Evolutionary conservation across 768 basidiomycete genomes (phyloP).

Genomic region (Kwoniella dendrophila): DNA sequence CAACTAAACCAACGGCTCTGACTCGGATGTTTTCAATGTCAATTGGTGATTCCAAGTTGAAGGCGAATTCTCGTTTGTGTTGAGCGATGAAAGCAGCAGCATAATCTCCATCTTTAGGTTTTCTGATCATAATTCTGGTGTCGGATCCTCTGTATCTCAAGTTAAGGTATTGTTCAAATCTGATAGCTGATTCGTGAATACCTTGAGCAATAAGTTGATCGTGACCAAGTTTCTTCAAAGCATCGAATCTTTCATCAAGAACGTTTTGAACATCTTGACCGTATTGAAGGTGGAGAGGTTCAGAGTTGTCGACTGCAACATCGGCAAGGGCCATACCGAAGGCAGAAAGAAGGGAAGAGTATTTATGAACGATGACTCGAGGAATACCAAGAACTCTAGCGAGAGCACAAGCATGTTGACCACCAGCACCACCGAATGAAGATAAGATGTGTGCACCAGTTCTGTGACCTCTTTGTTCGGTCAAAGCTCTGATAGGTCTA

Average conservation of each 20-base stretch:
- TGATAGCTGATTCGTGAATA: slow-evolving; percentile 26
- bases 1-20: slow-evolving; percentile 13
- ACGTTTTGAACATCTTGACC: not conserved
- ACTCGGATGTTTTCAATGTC: slow-evolving; percentile 43
- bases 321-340: slow-evolving; percentile 57
- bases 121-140: slow-evolving; percentile 79
- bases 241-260: slow-evolving; percentile 3
- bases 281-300: slow-evolving; percentile 24
- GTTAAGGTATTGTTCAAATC: slow-evolving; percentile 36
- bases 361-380: slow-evolving; percentile 21
- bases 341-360: slow-evolving; percentile 43
- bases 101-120: slow-evolving; percentile 68
- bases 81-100: slow-evolving; percentile 66
- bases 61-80: slow-evolving; percentile 42
- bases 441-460: slow-evolving; percentile 67
- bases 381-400: slow-evolving; percentile 33
- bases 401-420: slow-evolving; percentile 50
- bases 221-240: slow-evolving; percentile 1
- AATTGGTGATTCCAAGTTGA: slow-evolving; percentile 59
- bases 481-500: slow-evolving; percentile 63
- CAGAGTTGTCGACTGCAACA: slow-evolving; percentile 40
- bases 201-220: slow-evolving; percentile 30
- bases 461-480: slow-evolving; percentile 84
- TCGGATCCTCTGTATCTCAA: slow-evolving; percentile 58
- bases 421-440: slow-evolving; percentile 56